Conservation (phyloP, 192 early-diverging fungal species). For the Podila epicladia region DNA sequence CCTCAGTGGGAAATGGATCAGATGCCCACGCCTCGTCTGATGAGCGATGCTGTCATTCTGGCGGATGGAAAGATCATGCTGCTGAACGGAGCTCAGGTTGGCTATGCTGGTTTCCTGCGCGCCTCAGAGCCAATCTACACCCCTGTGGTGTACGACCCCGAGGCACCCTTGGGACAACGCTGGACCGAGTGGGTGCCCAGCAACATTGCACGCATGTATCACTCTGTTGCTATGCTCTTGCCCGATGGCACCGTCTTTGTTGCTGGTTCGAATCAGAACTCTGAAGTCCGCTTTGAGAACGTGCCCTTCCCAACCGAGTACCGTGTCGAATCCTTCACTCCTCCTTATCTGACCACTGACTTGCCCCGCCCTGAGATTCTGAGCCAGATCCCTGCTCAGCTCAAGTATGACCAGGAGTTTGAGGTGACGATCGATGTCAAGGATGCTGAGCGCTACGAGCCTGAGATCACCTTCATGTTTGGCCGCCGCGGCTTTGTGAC, state of each 20-base stretch:
- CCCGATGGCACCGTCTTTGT: conserved; percentile 68
- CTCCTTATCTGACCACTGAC: conserved; percentile 57
- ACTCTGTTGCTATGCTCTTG: conserved; percentile 61
- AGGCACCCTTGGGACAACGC: conserved; percentile 48
- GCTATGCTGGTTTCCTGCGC: conserved; percentile 59
- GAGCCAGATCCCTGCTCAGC: conserved; percentile 10
- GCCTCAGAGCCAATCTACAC: conserved; percentile 58
- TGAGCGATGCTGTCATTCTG: conserved; percentile 58
- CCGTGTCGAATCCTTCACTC: conserved; percentile 62
- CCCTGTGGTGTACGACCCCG: conserved; percentile 65
- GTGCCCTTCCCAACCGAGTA: conserved; percentile 61
- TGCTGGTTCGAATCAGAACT: conserved; percentile 67
- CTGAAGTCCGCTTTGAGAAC: conserved; percentile 34
- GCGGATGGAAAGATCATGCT: conserved; percentile 62
- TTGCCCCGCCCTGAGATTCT: conserved; percentile 51
- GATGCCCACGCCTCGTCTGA: conserved; percentile 55
- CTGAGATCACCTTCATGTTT: conserved; percentile 53
- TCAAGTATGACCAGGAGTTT: conserved; percentile 29
- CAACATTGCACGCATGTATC: conserved; percentile 72
- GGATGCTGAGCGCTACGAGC: conserved; percentile 5
- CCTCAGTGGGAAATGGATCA: conserved; percentile 62
- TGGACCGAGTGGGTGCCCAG: conserved; percentile 53
- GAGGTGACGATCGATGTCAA: conserved; percentile 26
- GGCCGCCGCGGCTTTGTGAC: conserved; percentile 62
- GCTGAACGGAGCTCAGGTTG: conserved; percentile 65